Base-by-base conservation (phyloP, 805 yeast species). In the Candida ortonii region DNA sequence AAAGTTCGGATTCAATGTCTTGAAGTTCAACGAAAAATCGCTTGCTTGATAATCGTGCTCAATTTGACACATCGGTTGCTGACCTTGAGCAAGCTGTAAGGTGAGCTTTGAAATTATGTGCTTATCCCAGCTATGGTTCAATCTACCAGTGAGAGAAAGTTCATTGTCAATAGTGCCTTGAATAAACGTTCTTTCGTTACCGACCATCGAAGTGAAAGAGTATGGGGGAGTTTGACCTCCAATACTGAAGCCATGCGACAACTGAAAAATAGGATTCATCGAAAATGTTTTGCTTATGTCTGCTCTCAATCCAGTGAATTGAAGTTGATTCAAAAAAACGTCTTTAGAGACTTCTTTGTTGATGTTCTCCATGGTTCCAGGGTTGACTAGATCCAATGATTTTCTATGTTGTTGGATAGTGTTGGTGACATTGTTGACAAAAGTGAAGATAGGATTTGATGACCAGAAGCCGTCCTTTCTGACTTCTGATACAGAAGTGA, bases 121-220 rank as follows among this genome's bases (percentile, higher is more conserved):
- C 60, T 79, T 77, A 61, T 78, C 77, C 96, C 96, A 88, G 49
- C 89, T 87, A 65, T 85, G 85, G 71, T 88, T 87, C 53, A 85
- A 66, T 67, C 97, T 82, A 52, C 96, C 97, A 37, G 84, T 76
- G 54, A 90, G 70, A 11, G 94, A 78, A 37, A 78, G 68, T 51
- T 88, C 96, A 55, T 83, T 83, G 67, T 93, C 97, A 44, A 93
- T 58, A 55, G 85, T 84, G 61, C 96, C 97, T 71, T 90, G 97
- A 49, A 84, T 72, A 56, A 93, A 84, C 55, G 80, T 70, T 51
- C 77, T 75, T 57, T 90, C 96, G 44, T 82, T 79, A 44, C 94
- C 97, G 62, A 79, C 88, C 53, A 90, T 71, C 28, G 96, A 90
- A 39, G 87, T 77, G 61, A 90, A 85, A 18, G 95, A 89, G 62